phyloP scores from a whole-genome alignment of 306 rosid species.

The Cicer cuneatum region DNA sequence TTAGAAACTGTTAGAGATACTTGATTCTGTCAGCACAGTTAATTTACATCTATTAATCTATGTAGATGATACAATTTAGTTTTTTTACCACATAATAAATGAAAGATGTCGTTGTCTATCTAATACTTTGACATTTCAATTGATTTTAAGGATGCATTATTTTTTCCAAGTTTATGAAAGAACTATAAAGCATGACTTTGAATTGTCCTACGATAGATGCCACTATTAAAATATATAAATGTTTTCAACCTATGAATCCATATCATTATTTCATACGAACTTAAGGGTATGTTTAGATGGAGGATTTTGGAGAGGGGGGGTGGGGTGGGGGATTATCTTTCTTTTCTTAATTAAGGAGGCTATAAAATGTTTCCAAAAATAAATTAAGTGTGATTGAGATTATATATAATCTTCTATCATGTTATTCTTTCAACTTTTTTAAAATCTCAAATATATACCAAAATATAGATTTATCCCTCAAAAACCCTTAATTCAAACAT shows the following conservation, averaged over 20 bases:
- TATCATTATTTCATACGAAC: slow-evolving; percentile 11
- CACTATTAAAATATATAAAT: slow-evolving; percentile 21
- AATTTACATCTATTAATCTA: background rate
- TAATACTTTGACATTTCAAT: background rate
- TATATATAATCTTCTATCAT: too few relatives aligned
- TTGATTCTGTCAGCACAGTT: slow-evolving; percentile 14
- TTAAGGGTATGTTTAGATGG: too few relatives aligned
- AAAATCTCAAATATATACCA: too few relatives aligned
- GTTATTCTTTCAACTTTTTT: too few relatives aligned
- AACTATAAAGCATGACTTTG: slow-evolving; percentile 5
- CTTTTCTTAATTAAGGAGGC: too few relatives aligned
- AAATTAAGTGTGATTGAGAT: too few relatives aligned
- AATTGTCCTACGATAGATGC: background rate
- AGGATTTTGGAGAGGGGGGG: too few relatives aligned
- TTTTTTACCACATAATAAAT: slow-evolving; percentile 18
- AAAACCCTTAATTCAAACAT: too few relatives aligned
- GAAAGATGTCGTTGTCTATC: background rate
- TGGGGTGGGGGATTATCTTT: too few relatives aligned
- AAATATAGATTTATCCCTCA: too few relatives aligned
- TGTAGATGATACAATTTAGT: slow-evolving; percentile 9
- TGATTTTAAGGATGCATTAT: slow-evolving; percentile 29
- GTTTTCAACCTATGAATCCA: slow-evolving; percentile 12
- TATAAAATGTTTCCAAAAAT: too few relatives aligned
- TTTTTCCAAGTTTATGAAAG: slow-evolving; percentile 10
- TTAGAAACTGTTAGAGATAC: slow-evolving; percentile 23